These are phyloP conservation scores for Arthroderma sp. DNA, from an alignment of 2,329 filamentous ascomycete genomes.

Conservation along the genomic window DNA sequence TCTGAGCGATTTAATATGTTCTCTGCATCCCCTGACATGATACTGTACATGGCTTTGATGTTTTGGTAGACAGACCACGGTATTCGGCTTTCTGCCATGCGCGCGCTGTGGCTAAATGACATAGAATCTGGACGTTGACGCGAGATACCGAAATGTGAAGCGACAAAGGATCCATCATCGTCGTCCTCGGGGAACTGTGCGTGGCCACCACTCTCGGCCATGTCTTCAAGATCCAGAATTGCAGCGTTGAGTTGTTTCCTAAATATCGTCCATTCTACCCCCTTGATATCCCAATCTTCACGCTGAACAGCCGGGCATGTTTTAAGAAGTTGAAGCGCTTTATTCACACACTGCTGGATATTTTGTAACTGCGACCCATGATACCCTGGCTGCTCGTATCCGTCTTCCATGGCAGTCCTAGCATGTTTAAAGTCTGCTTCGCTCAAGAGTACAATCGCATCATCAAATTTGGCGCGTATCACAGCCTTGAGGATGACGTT, in stretches of 20 bases:
- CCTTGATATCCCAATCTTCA: conserved; percentile 68
- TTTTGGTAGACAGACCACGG: conserved; percentile 87
- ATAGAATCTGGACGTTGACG: conserved; percentile 40
- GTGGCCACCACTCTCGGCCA: conserved; percentile 61
- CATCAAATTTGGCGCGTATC: conserved; percentile 60
- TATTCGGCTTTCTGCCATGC: conserved; percentile 70
- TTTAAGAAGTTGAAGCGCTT: conserved; percentile 57
- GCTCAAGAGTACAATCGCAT: conserved; percentile 55
- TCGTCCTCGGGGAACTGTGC: conserved; percentile 30
- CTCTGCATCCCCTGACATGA: conserved; percentile 62
- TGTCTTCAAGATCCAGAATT: conserved; percentile 58
- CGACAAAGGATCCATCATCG: conserved; percentile 36
- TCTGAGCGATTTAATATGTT: conserved; percentile 66
- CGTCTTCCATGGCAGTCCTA: conserved; percentile 50
- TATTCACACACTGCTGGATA: conserved; percentile 58
- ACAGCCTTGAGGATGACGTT: conserved; percentile 63
- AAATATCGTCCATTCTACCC: conserved; percentile 73
- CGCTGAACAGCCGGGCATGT: conserved; percentile 56
- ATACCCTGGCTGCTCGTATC: conserved; percentile 56
- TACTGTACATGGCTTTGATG: conserved; percentile 65
- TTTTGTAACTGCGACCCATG: conserved; percentile 64
- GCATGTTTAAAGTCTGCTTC: conserved; percentile 70
- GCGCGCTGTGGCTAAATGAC: conserved; percentile 54
- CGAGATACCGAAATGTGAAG: conserved; percentile 33
- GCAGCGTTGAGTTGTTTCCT: conserved; percentile 60